Evolutionary conservation across 1,139 yeast genomes (phyloP), one percentile per base, ranked within the genome.

Genomic region (Hyphopichia fennica): DNA sequence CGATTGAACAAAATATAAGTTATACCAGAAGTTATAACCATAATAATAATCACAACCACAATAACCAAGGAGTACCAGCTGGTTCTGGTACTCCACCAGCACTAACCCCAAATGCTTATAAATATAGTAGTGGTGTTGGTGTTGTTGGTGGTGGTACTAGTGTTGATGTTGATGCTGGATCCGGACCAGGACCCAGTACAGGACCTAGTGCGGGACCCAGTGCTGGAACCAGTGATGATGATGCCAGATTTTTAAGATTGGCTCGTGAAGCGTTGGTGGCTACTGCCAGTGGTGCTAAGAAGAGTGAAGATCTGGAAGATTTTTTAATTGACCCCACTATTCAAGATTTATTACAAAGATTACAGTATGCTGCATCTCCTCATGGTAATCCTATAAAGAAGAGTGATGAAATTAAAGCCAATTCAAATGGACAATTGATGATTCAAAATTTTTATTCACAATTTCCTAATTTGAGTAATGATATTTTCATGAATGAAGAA

Each of bases 301-400:
- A 15, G 3, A 10, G 7, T 10, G 13, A 16, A 5, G 34, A 31
- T 5, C 6, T 9, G 9, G 20, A 31, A 16, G 34, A 31, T 10
- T 16, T 17, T 16, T 44, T 58, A 25, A 72, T 79, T 15, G 84
- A 79, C 53, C 84, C 84, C 4, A 78, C 84, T 1, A 74, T 79
- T 19, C 68, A 69, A 48, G 82, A 77, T 49, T 63, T 79, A 23
- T 58, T 79, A 33, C 65, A 68, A 44, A 55, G 84, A 44, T 60
- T 79, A 39, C 82, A 77, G 49, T 79, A 79, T 50, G 78, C 77
- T 11, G 63, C 72, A 43, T 69, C 81, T 20, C 83, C 84, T 3
- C 84, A 79, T 56, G 74, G 74, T 6, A 73, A 72, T 47, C 79
- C 78, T 6, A 72, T 72, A 20, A 62, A 60, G 33, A 59, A 59